phyloP scores from a whole-genome alignment of 768 basidiomycete species.

The Tylopilus intermedius region DNA sequence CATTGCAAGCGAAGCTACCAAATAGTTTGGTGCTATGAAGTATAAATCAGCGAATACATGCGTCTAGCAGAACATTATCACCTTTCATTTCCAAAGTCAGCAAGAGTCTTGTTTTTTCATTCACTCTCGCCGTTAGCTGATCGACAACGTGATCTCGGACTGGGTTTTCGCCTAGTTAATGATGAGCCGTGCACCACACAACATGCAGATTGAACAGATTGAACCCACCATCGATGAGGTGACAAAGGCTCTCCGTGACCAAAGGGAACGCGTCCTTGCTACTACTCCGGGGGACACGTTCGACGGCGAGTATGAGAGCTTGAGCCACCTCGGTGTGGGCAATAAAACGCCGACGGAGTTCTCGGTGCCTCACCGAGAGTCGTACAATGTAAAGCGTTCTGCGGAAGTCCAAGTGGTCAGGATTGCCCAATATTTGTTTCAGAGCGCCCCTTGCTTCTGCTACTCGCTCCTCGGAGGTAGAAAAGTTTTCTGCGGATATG shows the following conservation, averaged over 20 bases:
- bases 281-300: not conserved
- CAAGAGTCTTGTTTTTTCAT: not conserved
- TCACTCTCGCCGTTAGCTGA: not conserved
- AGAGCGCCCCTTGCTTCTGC: not conserved
- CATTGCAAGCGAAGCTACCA: slow-evolving; percentile 2
- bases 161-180: not conserved
- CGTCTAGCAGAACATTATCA: not conserved
- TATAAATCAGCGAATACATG: not conserved
- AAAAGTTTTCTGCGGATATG: not conserved
- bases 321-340: not conserved
- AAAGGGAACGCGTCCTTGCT: not conserved
- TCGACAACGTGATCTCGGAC: not conserved
- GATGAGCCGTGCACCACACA: not conserved
- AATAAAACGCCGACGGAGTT: not conserved
- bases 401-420: not conserved
- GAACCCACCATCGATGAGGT: not conserved
- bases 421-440: not conserved
- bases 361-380: not conserved
- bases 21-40: not conserved
- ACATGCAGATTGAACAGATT: not conserved
- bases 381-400: not conserved
- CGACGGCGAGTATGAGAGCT: not conserved
- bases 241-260: not conserved
- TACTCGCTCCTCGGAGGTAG: not conserved
- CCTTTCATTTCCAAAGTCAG: slow-evolving; percentile 2